Evolutionary conservation across 176 grass and related monocot species (phyloP).

Genomic region (Avena eriantha): DNA sequence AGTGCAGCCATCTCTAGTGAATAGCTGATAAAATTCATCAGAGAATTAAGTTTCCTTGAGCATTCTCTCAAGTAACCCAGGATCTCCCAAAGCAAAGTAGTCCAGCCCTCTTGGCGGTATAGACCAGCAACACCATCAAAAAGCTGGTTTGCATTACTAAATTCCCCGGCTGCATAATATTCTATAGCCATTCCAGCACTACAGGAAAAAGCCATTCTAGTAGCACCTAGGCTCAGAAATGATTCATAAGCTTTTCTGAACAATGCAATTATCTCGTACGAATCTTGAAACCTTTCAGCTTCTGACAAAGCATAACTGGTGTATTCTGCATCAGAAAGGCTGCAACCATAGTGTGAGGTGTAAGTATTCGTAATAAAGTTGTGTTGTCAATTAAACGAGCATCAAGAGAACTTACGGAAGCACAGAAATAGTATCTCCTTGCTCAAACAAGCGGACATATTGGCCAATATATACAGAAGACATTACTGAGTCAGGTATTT

Average conservation of each 20-base stretch:
- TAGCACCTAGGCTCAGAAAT: constrained; percentile 70
- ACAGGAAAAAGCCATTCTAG: constrained; percentile 76
- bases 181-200: constrained; percentile 89
- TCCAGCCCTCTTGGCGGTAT: constrained; percentile 91
- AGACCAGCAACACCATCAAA: constrained; percentile 75
- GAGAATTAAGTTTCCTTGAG: constrained; percentile 72
- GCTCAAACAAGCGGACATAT: constrained; percentile 88
- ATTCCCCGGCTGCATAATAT: constrained; percentile 79
- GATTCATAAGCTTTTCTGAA: constrained; percentile 98
- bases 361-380: constrained; percentile 52
- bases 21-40: constrained; percentile 80
- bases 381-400: background rate
- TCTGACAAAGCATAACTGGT: constrained; percentile 83
- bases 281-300: constrained; percentile 97
- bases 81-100: constrained; percentile 84
- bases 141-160: constrained; percentile 77
- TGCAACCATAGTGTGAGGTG: constrained; percentile 59
- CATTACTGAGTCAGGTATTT: constrained; percentile 86
- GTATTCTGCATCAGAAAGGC: constrained; percentile 95
- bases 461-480: constrained; percentile 87
- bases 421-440: constrained; percentile 81
- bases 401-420: constrained; percentile 74
- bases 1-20: constrained; percentile 97
- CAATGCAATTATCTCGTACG: constrained; percentile 95
- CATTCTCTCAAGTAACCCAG: constrained; percentile 92